phyloP scores from a whole-genome alignment of 1,284 basidiomycete genomes.

The Veloboletus limbatus region DNA sequence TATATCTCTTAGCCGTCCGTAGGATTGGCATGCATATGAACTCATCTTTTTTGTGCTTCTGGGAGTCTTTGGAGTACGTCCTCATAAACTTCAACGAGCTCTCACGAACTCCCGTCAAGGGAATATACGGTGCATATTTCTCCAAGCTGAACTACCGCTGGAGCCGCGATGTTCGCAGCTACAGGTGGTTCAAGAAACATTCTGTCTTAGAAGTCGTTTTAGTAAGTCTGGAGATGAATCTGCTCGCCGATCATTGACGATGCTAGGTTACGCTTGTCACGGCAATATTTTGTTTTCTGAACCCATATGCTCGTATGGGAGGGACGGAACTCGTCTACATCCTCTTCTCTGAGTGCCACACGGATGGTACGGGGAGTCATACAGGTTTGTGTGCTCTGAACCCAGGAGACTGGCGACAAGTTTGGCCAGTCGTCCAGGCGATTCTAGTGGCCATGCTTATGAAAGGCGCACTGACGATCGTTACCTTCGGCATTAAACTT shows the following conservation, averaged over 20 bases:
- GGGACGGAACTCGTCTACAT: slow-evolving; percentile 93
- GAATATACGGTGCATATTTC: slow-evolving; percentile 92
- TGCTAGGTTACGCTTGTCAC: slow-evolving; percentile 75
- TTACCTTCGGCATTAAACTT: slow-evolving; percentile 93
- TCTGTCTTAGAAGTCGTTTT: slow-evolving; percentile 84
- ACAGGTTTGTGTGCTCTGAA: slow-evolving; percentile 72
- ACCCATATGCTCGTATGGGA: slow-evolving; percentile 90
- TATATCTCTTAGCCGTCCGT: slow-evolving; percentile 4
- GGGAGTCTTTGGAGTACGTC: slow-evolving; percentile 76
- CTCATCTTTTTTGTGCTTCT: slow-evolving; percentile 81
- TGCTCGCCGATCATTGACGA: slow-evolving; percentile 8
- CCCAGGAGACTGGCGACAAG: slow-evolving; percentile 54
- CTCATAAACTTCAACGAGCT: background rate
- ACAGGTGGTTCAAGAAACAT: slow-evolving; percentile 77
- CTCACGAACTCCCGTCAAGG: slow-evolving; percentile 44
- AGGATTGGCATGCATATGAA: slow-evolving; percentile 91
- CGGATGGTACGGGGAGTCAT: slow-evolving; percentile 52
- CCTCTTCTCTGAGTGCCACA: slow-evolving; percentile 83
- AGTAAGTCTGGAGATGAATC: slow-evolving; percentile 43
- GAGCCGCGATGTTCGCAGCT: slow-evolving; percentile 78
- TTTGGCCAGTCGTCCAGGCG: slow-evolving; percentile 64
- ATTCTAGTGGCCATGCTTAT: slow-evolving; percentile 77
- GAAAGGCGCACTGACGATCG: slow-evolving; percentile 80
- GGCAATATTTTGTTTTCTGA: slow-evolving; percentile 78
- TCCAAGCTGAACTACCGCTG: slow-evolving; percentile 90